Evolutionary conservation across 768 basidiomycete genomes (phyloP).

Genomic region (Pleurotus djamor): DNA sequence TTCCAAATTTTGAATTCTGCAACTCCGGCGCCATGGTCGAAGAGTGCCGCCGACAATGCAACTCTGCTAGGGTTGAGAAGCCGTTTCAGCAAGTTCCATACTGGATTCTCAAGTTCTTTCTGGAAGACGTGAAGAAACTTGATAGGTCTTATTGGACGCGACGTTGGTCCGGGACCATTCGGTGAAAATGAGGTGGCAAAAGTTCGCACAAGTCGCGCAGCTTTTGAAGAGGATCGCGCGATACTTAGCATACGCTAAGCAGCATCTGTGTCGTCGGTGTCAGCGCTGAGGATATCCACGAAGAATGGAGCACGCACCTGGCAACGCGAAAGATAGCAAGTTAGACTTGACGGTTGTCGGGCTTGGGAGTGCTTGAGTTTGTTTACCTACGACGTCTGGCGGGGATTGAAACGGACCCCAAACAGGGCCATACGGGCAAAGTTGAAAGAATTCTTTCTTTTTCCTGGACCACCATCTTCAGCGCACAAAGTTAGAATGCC

Average conservation of each 20-base stretch:
- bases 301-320: not conserved
- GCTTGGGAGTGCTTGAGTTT: not conserved
- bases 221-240: not conserved
- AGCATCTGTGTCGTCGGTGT: not conserved
- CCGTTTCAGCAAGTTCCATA: slow-evolving; percentile 38
- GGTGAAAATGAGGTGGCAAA: not conserved
- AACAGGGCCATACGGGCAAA: slow-evolving; percentile 14
- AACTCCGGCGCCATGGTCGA: slow-evolving; percentile 25
- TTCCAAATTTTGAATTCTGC: slow-evolving; percentile 40
- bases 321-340: not conserved
- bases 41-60: slow-evolving; percentile 25
- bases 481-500: slow-evolving; percentile 43
- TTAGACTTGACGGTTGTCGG: not conserved
- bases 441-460: slow-evolving; percentile 12
- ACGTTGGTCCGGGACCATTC: not conserved
- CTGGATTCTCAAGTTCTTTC: slow-evolving; percentile 29
- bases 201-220: not conserved
- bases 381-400: not conserved
- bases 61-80: slow-evolving; percentile 24
- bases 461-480: slow-evolving; percentile 18
- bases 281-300: no score
- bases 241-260: slow-evolving; percentile 8
- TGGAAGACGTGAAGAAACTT: slow-evolving; percentile 31
- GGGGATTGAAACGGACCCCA: not conserved
- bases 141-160: slow-evolving; percentile 1